Percentiles rank a stretch among this genome's conserved stretches.
Conservation (phyloP, 768 basidiomycete genomes). For the Panellus pusillus region DNA sequence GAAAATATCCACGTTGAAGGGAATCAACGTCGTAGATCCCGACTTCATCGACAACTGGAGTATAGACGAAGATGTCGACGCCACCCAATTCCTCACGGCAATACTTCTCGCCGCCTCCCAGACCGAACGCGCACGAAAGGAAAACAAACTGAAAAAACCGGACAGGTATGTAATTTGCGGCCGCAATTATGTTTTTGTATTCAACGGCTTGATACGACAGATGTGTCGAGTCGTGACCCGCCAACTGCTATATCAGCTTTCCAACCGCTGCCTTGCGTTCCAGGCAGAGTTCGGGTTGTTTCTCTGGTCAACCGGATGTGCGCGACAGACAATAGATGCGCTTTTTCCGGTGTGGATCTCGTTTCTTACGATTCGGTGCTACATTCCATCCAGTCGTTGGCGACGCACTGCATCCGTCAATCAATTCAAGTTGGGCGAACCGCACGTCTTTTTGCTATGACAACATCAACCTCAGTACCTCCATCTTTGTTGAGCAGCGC, state of each 20-base stretch:
- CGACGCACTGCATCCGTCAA: neutral
- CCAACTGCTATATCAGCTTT: slow-evolving; percentile 9
- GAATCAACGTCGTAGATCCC: neutral
- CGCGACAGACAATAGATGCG: slow-evolving; percentile 17
- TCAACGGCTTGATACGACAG: neutral
- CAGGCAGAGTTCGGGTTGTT: slow-evolving; percentile 15
- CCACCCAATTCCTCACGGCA: neutral
- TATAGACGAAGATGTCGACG: neutral
- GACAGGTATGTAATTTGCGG: neutral
- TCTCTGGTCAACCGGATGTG: slow-evolving; percentile 10
- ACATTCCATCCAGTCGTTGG: slow-evolving; percentile 1
- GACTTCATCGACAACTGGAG: slow-evolving; percentile 1
- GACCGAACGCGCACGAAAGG: neutral
- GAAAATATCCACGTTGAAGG: neutral
- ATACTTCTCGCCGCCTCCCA: neutral
- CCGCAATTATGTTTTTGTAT: neutral
- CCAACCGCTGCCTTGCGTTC: slow-evolving; percentile 14
- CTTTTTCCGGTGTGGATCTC: slow-evolving; percentile 12
- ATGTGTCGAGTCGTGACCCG: slow-evolving; percentile 12
- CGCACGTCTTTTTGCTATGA: slow-evolving; percentile 10
- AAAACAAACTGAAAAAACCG: slow-evolving; percentile 1
- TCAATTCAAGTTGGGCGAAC: neutral
- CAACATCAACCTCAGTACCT: slow-evolving; percentile 20
- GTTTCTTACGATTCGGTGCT: slow-evolving; percentile 18
- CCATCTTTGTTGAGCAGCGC: slow-evolving; percentile 19